Evolutionary conservation across 1,284 basidiomycete genomes (phyloP).

Genomic region (Pseudozyma hubeiensis): DNA sequence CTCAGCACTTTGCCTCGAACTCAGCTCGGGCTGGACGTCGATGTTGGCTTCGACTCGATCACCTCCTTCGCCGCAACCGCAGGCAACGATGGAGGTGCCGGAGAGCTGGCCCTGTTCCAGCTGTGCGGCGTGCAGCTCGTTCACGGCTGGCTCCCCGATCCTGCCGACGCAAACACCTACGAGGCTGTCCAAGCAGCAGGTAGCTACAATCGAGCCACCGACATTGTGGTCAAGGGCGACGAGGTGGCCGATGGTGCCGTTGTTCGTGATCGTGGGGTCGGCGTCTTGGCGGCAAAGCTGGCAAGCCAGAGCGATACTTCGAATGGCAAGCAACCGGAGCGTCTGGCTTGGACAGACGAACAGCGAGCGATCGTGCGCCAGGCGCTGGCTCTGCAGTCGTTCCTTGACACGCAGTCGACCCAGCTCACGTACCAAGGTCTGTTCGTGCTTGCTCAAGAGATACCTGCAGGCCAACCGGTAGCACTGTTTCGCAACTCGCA

Average conservation of each 20-base stretch:
- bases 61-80: constrained; percentile 41
- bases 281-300: constrained; percentile 70
- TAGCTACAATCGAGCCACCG: constrained; percentile 74
- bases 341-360: constrained; percentile 29
- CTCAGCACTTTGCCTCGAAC: constrained; percentile 84
- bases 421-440: constrained; percentile 85
- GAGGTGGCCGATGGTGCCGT: constrained; percentile 75
- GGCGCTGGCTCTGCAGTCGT: constrained; percentile 46
- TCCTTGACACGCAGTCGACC: constrained; percentile 79
- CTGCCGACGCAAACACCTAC: constrained; percentile 75
- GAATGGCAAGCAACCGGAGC: constrained; percentile 59
- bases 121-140: constrained; percentile 82
- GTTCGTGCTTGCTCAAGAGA: constrained; percentile 71
- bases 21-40: constrained; percentile 73
- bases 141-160: constrained; percentile 92
- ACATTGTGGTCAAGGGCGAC: constrained; percentile 80
- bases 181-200: constrained; percentile 72
- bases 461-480: constrained; percentile 72
- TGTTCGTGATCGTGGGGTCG: constrained; percentile 29
- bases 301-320: constrained; percentile 76
- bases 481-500: constrained; percentile 90
- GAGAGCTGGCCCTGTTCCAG: constrained; percentile 85
- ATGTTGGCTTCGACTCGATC: constrained; percentile 54
- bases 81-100: constrained; percentile 70
- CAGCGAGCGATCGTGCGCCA: constrained; percentile 24